Base-by-base conservation (phyloP, 108 stramenopile species). In the Phaeodactylum tricornutum region DNA sequence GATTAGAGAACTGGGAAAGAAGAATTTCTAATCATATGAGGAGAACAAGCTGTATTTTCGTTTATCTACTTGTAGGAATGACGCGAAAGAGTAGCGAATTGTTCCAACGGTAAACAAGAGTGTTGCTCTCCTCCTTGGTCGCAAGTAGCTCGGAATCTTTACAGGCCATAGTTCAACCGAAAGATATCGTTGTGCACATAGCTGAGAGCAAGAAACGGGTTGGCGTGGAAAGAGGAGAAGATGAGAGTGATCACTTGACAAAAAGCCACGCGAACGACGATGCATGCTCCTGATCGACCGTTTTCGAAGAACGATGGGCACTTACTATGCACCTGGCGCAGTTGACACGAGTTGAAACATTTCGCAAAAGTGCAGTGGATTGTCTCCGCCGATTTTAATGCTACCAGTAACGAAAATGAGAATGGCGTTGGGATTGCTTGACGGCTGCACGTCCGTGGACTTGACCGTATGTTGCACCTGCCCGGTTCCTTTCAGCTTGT, bases 111-210 rank as follows among this genome's bases (percentile, higher is more conserved):
- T n/a, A n/a, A n/a, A n/a, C n/a, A n/a, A 34, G 12, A 34, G 8
- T 34, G 33, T 34, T 34, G 8, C 33, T 42, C 17, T 42, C 17
- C 15, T 42, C 15, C 9, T 15, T 15, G n/a, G 15, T 21, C 8
- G n/a, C n/a, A n/a, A n/a, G n/a, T 8, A 34, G 33, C 33, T 11
- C 33, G 12, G 8, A 34, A 34, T 34, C 8, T 20, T 61, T 79
- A 91, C 72, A 85, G 66, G 33, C 86, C 93, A 61, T 97, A 97
- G 53, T 93, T 93, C 55, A 97, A 70, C 59, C 96, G 77, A 65
- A 95, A 93, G 19, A 97, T 69, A 50, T 82, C 79, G 61, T 97
- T 97, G 61, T 94, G 89, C 6, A 97, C 90, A 64, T 94, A 90
- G 47, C 39, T 41, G 39, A 41, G 21, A 11, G 12, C 33, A 34